Evolutionary conservation across 768 basidiomycete species (phyloP).

Genomic region (Suillus spraguei): DNA sequence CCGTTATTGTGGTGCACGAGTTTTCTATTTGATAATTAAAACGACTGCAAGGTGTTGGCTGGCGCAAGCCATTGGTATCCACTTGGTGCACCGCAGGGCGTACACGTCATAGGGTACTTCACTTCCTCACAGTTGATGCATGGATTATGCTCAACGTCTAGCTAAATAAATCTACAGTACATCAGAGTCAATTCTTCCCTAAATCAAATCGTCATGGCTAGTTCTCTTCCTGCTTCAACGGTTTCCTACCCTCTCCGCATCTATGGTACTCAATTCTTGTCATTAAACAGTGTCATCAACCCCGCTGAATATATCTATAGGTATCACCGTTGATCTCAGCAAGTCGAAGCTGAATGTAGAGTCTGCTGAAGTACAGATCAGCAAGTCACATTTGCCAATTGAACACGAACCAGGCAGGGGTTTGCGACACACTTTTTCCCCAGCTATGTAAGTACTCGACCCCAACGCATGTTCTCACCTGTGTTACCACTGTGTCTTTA

Average conservation of each 20-base stretch:
- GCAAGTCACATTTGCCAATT: not conserved
- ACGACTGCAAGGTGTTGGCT: no score
- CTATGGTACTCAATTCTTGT: not conserved
- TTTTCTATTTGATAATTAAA: no score
- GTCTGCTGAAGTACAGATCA: not conserved
- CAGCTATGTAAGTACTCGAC: not conserved
- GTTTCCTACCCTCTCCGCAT: not conserved
- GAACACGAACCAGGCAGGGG: not conserved
- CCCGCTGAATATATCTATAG: not conserved
- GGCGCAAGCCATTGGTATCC: no score
- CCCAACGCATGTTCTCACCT: not conserved
- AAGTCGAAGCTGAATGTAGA: not conserved
- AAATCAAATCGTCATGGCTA: not conserved
- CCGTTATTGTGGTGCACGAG: no score
- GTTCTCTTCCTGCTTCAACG: not conserved
- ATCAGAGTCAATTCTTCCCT: not conserved
- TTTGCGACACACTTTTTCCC: not conserved
- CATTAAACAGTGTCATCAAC: not conserved
- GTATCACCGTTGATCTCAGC: not conserved
- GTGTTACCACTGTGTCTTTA: not conserved
- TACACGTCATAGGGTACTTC: no score
- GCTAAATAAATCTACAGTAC: not conserved
- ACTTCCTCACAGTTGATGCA: not conserved
- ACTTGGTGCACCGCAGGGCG: no score
- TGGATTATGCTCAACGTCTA: not conserved